Evolutionary conservation across 345 rosid species (phyloP).

Genomic region (Gossypium turneri): DNA sequence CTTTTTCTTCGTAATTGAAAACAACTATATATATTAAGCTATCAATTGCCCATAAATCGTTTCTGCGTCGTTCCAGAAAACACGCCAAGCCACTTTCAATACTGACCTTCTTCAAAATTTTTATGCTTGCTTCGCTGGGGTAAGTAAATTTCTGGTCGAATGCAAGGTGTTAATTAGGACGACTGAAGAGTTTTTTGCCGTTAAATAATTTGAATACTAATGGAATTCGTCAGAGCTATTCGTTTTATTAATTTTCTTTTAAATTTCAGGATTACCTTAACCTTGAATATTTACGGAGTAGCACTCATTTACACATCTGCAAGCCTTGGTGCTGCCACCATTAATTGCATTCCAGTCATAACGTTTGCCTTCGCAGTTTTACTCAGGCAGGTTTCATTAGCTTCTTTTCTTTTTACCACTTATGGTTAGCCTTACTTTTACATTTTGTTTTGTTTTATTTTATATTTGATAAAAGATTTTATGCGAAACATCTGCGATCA

Average conservation of each 20-base stretch:
- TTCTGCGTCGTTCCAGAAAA: slow-evolving; percentile 7
- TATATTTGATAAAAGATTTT: background rate
- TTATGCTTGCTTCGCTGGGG: slow-evolving; percentile 22
- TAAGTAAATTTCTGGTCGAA: background rate
- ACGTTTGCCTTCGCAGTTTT: slow-evolving; percentile 23
- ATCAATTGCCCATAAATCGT: background rate
- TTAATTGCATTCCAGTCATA: slow-evolving; percentile 18
- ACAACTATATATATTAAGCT: no score
- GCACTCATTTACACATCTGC: slow-evolving; percentile 22
- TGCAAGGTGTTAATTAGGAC: no score
- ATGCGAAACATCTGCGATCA: background rate
- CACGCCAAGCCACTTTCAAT: slow-evolving; percentile 9
- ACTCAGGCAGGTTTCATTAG: background rate
- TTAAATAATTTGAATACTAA: background rate
- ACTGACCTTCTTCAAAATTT: slow-evolving; percentile 17
- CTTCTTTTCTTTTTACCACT: background rate
- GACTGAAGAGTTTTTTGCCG: no score
- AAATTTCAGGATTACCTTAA: slow-evolving; percentile 15
- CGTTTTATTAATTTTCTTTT: background rate
- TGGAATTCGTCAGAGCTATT: background rate
- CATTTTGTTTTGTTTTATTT: background rate
- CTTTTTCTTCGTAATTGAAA: background rate
- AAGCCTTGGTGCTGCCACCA: slow-evolving; percentile 14
- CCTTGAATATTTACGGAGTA: slow-evolving; percentile 9
- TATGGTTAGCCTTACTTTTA: background rate